phyloP scores from a whole-genome alignment of 2,329 filamentous ascomycete genomes.

The Colletotrichum orbiculare region DNA sequence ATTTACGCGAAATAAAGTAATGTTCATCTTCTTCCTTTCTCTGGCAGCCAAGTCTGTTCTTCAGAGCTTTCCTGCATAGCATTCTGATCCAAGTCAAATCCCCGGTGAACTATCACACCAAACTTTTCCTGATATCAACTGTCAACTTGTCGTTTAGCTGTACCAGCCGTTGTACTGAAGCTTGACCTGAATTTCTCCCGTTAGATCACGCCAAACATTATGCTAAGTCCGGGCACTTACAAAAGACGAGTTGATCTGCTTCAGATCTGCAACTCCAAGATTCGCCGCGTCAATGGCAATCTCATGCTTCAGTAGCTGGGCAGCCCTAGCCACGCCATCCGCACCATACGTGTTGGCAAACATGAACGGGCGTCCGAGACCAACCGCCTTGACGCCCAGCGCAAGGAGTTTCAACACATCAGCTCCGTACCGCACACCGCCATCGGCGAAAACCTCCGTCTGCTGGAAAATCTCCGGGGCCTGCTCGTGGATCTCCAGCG shows the following conservation, averaged over 20 bases:
- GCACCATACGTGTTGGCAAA: conserved; percentile 20
- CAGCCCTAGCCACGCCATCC: conserved; percentile 17
- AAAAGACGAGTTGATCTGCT: conserved; percentile 1
- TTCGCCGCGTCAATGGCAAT: conserved; percentile 19
- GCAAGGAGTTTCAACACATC: conserved; percentile 55
- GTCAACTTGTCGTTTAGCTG: too few species aligned
- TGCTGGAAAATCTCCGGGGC: conserved; percentile 42
- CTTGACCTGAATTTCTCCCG: too few species aligned
- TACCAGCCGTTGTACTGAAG: too few species aligned
- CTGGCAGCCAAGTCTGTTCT: too few species aligned
- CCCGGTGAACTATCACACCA: too few species aligned
- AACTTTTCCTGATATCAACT: too few species aligned
- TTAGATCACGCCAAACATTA: too few species aligned
- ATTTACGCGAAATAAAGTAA: too few species aligned
- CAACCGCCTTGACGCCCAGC: conserved; percentile 53
- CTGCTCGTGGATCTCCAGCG: conserved; percentile 42
- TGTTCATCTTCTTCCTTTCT: too few species aligned
- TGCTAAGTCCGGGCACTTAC: neutral
- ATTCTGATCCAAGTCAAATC: too few species aligned
- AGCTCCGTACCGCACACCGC: conserved; percentile 52
- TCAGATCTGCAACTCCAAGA: conserved; percentile 8
- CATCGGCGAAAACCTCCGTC: conserved; percentile 48
- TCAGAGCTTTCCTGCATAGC: too few species aligned
- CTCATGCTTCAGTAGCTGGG: conserved; percentile 20
- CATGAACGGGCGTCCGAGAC: conserved; percentile 54